Conservation (phyloP, 495 filamentous ascomycete genomes). For the Penicillium riverlandense region DNA sequence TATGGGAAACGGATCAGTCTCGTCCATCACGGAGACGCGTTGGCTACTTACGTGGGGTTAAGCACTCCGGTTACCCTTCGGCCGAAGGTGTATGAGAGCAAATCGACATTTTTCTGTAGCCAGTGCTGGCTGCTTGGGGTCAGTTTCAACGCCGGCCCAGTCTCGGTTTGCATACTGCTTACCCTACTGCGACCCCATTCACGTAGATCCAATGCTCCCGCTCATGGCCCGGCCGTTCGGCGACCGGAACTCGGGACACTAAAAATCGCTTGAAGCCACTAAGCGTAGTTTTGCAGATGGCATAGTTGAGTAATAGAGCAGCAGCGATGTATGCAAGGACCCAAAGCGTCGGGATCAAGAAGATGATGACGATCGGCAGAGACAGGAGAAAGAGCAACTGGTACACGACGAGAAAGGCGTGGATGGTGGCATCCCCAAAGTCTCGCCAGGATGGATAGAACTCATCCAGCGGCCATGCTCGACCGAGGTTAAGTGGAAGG, state of each 20-base stretch:
- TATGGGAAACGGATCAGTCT: slow-evolving; percentile 2
- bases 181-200: slow-evolving; percentile 32
- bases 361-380: slow-evolving; percentile 40
- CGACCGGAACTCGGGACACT: slow-evolving; percentile 16
- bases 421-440: slow-evolving; percentile 39
- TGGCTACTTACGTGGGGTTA: slow-evolving; percentile 54
- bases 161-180: neutral
- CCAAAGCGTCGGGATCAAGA: slow-evolving; percentile 45
- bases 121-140: slow-evolving; percentile 19
- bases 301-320: slow-evolving; percentile 40
- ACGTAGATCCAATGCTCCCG: slow-evolving; percentile 32
- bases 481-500: slow-evolving; percentile 41
- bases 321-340: slow-evolving; percentile 25
- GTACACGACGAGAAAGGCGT: slow-evolving; percentile 39
- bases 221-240: slow-evolving; percentile 13
- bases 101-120: slow-evolving; percentile 64
- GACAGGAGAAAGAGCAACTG: slow-evolving; percentile 30
- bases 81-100: slow-evolving; percentile 66
- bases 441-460: slow-evolving; percentile 46
- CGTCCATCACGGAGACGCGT: neutral
- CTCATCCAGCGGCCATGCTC: slow-evolving; percentile 49
- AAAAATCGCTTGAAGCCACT: slow-evolving; percentile 26
- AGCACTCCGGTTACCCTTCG: slow-evolving; percentile 74
- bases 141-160: neutral
- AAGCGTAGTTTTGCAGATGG: slow-evolving; percentile 38